Percentiles rank a stretch among this genome's conserved stretches.
Conservation (phyloP, 2,329 filamentous ascomycete genomes). For the Paracorniculantispora psalliotae region DNA sequence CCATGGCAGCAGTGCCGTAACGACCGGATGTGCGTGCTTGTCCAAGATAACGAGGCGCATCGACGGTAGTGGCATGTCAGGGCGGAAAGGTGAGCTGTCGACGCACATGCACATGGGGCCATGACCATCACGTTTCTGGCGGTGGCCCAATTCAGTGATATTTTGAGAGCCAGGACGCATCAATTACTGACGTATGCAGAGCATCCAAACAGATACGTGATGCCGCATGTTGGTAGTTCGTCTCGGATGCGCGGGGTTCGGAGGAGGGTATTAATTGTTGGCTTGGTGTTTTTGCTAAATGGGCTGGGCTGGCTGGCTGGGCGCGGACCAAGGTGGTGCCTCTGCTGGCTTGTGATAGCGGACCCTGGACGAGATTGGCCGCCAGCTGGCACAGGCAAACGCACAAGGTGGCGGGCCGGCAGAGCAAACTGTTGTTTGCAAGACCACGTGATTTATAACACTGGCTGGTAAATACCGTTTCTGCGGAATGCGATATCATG, state of each 20-base stretch:
- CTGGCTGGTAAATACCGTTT: not conserved
- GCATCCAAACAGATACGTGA: no score
- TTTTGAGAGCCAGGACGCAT: not conserved
- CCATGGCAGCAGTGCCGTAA: not conserved
- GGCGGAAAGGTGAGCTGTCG: not conserved
- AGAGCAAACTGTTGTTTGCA: not conserved
- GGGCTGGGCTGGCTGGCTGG: not conserved
- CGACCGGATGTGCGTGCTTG: not conserved
- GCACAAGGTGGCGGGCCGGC: not conserved
- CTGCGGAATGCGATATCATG: not conserved
- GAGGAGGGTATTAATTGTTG: not conserved
- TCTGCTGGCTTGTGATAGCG: slow-evolving; percentile 3
- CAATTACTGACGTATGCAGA: no score
- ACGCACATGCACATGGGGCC: not conserved
- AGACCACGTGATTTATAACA: not conserved
- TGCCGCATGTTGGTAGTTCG: no score
- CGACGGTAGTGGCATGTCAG: no score
- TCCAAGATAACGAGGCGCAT: not conserved
- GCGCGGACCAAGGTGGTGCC: not conserved
- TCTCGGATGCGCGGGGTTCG: no score
- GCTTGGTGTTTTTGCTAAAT: not conserved
- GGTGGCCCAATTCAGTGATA: not conserved
- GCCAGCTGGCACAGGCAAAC: not conserved
- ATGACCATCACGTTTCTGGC: not conserved
- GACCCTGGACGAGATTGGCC: not conserved